Evolutionary conservation across 495 filamentous ascomycete species (phyloP).

Genomic region (Penicillium angulare): DNA sequence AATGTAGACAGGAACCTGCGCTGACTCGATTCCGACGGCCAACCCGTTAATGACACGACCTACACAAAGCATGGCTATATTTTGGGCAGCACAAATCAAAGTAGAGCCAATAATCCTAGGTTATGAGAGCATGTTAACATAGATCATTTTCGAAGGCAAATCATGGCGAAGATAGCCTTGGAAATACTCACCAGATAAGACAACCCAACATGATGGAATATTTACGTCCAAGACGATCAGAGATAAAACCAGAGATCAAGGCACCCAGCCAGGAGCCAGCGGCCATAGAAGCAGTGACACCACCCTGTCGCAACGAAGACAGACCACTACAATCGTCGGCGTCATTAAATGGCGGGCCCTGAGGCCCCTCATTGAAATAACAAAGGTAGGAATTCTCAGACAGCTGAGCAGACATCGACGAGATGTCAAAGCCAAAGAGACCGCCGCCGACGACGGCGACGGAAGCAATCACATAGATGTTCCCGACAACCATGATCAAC

Average conservation of each 20-base stretch:
- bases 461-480: constrained; percentile 72
- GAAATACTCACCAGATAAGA: constrained; percentile 55
- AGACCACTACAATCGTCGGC: constrained; percentile 44
- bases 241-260: constrained; percentile 62
- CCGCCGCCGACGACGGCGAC: constrained; percentile 76
- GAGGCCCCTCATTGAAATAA: constrained; percentile 57
- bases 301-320: constrained; percentile 49
- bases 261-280: constrained; percentile 75
- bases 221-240: constrained; percentile 68
- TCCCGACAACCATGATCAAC: constrained; percentile 26
- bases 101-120: constrained; percentile 60
- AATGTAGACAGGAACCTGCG: constrained; percentile 78
- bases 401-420: constrained; percentile 78
- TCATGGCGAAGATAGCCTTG: not conserved
- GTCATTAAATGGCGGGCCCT: constrained; percentile 22
- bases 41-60: constrained; percentile 78
- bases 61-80: constrained; percentile 70
- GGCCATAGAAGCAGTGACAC: constrained; percentile 70
- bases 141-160: too few species aligned
- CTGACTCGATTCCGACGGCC: constrained; percentile 73
- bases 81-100: constrained; percentile 67
- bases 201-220: constrained; percentile 62
- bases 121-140: constrained; percentile 4
- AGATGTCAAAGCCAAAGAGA: constrained; percentile 81
- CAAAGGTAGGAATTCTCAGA: constrained; percentile 55